phyloP scores from a whole-genome alignment of 2,329 filamentous ascomycete species.

The Ceratocystis destructans region DNA sequence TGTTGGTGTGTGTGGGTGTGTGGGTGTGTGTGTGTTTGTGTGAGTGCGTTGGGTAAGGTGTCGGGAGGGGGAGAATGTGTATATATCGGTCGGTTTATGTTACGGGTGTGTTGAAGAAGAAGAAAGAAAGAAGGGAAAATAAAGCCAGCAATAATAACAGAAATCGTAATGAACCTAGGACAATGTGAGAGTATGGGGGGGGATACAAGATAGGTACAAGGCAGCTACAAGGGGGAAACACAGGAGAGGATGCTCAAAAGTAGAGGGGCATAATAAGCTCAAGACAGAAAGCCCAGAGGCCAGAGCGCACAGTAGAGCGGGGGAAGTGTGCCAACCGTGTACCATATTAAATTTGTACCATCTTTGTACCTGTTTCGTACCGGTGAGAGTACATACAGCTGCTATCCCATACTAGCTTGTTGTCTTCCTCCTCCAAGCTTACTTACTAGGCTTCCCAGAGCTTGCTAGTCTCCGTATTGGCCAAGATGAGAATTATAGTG shows the following conservation, averaged over 20 bases:
- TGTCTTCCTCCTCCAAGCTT: no score
- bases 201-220: background rate
- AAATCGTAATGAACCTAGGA: background rate
- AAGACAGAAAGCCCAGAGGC: background rate
- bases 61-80: constrained; percentile 12
- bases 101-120: constrained; percentile 16
- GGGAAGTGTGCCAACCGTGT: background rate
- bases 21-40: background rate
- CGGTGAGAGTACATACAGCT: background rate
- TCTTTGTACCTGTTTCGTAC: background rate
- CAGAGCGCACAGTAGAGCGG: background rate
- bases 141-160: background rate
- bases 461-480: background rate
- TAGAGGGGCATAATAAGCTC: background rate
- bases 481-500: background rate
- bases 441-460: no score
- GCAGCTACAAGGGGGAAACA: background rate
- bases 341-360: background rate
- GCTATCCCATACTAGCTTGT: no score
- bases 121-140: constrained; percentile 1
- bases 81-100: background rate
- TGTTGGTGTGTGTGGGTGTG: constrained; percentile 16
- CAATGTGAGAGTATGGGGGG: background rate
- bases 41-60: constrained; percentile 22
- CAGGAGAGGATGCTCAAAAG: background rate